These are phyloP conservation scores for Yamadazyma songkhlaensis DNA, from an alignment of 1,139 yeast species.

Conservation along the genomic window DNA sequence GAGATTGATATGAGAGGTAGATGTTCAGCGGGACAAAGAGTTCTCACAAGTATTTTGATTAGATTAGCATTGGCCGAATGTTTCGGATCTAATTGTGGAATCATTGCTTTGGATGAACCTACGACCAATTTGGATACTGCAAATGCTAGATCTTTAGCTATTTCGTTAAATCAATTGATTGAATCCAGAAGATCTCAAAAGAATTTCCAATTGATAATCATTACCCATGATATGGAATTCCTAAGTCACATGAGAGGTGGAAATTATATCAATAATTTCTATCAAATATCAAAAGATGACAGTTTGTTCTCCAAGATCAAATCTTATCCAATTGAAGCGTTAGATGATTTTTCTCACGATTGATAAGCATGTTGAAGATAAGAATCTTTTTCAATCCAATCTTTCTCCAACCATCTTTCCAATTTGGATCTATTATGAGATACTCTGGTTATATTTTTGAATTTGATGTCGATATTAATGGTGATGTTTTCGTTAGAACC, in stretches of 20 bases:
- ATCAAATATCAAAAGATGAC: constrained; percentile 75
- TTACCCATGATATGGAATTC: constrained; percentile 94
- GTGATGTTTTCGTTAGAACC: constrained; percentile 24
- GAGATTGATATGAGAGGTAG: constrained; percentile 98
- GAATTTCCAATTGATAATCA: constrained; percentile 91
- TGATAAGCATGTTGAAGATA: constrained; percentile 15
- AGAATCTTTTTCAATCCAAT: constrained; percentile 70
- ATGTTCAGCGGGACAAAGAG: constrained; percentile 98
- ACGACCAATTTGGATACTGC: constrained; percentile 93
- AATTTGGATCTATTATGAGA: constrained; percentile 11
- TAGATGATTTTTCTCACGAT: constrained; percentile 22
- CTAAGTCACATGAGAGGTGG: constrained; percentile 82
- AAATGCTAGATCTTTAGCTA: constrained; percentile 85
- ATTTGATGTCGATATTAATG: constrained; percentile 13
- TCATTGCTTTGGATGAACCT: constrained; percentile 96
- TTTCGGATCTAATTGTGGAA: constrained; percentile 92
- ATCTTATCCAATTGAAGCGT: constrained; percentile 40
- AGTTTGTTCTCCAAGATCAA: constrained; percentile 73
- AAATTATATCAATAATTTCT: constrained; percentile 85
- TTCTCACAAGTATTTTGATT: constrained; percentile 86
- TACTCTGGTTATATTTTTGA: constrained; percentile 9
- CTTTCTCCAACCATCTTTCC: constrained; percentile 70
- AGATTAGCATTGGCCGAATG: constrained; percentile 93
- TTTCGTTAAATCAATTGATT: constrained; percentile 73
- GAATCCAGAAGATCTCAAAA: constrained; percentile 71